phyloP scores from a whole-genome alignment of 2,329 filamentous ascomycete genomes.

The Epichloe scottii region DNA sequence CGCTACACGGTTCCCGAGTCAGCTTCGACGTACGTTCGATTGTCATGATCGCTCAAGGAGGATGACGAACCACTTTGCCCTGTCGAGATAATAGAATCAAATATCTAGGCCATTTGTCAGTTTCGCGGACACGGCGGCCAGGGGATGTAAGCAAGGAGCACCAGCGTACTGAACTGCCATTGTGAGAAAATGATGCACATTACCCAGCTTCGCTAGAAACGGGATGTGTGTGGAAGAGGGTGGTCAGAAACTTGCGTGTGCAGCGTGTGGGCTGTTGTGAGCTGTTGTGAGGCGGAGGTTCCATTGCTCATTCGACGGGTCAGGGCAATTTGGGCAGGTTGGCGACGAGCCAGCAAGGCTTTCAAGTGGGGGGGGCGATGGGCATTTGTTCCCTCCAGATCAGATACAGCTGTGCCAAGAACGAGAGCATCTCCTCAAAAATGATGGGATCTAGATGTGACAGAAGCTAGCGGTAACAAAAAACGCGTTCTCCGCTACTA shows the following conservation, averaged over 20 bases:
- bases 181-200: constrained; percentile 12
- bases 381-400: no score
- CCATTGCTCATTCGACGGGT: neutral
- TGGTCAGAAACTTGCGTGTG: neutral
- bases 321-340: constrained; percentile 12
- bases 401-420: no score
- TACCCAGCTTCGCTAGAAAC: constrained; percentile 8
- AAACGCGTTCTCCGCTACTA: no score
- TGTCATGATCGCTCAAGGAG: constrained; percentile 4
- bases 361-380: no score
- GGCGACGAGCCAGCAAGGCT: constrained; percentile 12
- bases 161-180: constrained; percentile 33
- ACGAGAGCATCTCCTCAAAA: no score
- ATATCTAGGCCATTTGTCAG: constrained; percentile 50
- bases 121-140: constrained; percentile 1
- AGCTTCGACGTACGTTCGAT: neutral
- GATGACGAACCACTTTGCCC: constrained; percentile 84
- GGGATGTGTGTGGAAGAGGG: constrained; percentile 1
- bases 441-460: no score
- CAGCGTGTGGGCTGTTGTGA: neutral
- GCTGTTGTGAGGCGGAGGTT: constrained; percentile 4
- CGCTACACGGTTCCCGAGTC: constrained; percentile 43
- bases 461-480: no score
- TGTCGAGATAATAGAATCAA: constrained; percentile 94
- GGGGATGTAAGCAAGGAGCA: constrained; percentile 3